Conservation (phyloP, 2,329 filamentous ascomycete genomes). For the Phialocephala subalpina region DNA sequence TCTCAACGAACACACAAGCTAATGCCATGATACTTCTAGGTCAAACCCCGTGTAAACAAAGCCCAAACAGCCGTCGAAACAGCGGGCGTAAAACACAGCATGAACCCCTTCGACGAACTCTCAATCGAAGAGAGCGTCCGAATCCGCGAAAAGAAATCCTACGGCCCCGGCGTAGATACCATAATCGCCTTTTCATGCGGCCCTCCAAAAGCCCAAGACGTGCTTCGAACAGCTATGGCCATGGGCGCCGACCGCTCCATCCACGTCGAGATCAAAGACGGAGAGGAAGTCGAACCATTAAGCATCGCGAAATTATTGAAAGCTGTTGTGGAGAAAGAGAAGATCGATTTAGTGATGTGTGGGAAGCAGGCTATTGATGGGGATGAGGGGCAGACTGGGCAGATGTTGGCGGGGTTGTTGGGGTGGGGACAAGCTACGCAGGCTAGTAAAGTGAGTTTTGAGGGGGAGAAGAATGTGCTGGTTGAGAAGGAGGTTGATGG, state of each 20-base stretch:
- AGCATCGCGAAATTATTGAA: slow-evolving; percentile 90
- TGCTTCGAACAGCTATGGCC: slow-evolving; percentile 95
- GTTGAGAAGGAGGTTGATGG: slow-evolving; percentile 96
- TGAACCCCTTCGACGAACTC: slow-evolving; percentile 99
- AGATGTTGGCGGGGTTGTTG: slow-evolving; percentile 94
- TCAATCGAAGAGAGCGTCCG: slow-evolving; percentile 96
- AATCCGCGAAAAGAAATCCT: slow-evolving; percentile 84
- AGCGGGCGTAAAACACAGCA: slow-evolving; percentile 91
- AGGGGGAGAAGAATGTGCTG: slow-evolving; percentile 68
- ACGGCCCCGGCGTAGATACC: slow-evolving; percentile 80
- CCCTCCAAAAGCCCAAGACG: slow-evolving; percentile 85
- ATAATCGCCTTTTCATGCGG: slow-evolving; percentile 92
- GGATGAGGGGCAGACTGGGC: slow-evolving; percentile 93
- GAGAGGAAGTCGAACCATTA: slow-evolving; percentile 84
- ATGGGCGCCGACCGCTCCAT: slow-evolving; percentile 96
- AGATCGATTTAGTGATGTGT: slow-evolving; percentile 89
- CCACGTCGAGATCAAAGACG: slow-evolving; percentile 82
- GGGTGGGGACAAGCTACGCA: slow-evolving; percentile 96
- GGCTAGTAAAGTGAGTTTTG: slow-evolving; percentile 83
- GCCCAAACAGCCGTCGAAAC: slow-evolving; percentile 70
- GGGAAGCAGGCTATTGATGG: slow-evolving; percentile 99
- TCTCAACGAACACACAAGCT: background rate
- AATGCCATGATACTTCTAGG: slow-evolving; percentile 49
- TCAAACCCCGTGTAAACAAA: slow-evolving; percentile 75
- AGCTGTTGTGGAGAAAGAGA: slow-evolving; percentile 81